phyloP scores from a whole-genome alignment of 345 rosid genomes.

The Murraya paniculata region DNA sequence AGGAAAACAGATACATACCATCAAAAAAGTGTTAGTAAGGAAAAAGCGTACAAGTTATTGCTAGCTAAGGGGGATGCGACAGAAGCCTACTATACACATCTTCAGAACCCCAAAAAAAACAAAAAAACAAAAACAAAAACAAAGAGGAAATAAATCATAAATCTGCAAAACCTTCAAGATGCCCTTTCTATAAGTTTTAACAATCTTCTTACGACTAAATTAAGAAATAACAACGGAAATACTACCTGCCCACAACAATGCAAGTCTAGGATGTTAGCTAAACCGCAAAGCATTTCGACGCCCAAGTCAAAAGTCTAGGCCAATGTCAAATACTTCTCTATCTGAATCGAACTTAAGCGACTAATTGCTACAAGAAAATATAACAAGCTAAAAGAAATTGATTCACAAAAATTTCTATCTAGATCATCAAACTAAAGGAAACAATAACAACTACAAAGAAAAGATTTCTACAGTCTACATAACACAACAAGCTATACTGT shows the following conservation, averaged over 20 bases:
- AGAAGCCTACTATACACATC: neutral
- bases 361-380: neutral
- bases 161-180: neutral
- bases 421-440: constrained; percentile 24
- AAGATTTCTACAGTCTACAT: constrained; percentile 37
- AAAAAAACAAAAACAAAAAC: too few relatives aligned
- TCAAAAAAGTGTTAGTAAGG: neutral
- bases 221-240: too few relatives aligned
- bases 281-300: neutral
- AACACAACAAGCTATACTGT: constrained; percentile 34
- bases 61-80: neutral
- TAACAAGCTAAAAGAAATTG: constrained; percentile 18
- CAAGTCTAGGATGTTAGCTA: neutral
- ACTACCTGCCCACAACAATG: neutral
- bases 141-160: too few relatives aligned
- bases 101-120: neutral
- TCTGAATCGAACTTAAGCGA: neutral
- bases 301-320: neutral
- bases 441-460: constrained; percentile 23
- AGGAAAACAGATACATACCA: neutral
- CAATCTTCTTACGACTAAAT: neutral
- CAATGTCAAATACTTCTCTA: neutral
- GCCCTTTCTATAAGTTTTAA: neutral
- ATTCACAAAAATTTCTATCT: constrained; percentile 29
- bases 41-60: neutral